Evolutionary conservation across 495 filamentous ascomycete species (phyloP).

Genomic region (Penicillium macrosclerotiorum): DNA sequence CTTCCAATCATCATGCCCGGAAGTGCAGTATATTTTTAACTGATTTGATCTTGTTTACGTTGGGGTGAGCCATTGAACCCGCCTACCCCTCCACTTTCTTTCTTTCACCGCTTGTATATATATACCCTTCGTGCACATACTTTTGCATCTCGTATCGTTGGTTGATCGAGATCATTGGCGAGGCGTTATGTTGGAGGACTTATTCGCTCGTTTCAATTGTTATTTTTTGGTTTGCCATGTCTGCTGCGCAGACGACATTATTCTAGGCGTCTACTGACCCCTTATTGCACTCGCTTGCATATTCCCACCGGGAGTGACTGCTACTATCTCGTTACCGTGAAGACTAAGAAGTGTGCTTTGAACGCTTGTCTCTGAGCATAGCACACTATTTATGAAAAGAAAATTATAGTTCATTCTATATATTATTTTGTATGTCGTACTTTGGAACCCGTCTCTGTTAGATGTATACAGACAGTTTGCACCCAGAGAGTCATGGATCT

Average conservation of each 20-base stretch:
- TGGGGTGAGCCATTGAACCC: constrained; percentile 2
- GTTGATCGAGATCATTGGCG: constrained; percentile 13
- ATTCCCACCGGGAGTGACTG: too few relatives aligned
- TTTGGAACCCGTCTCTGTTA: too few relatives aligned
- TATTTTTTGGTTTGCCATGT: neutral
- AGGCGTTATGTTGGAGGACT: constrained; percentile 21
- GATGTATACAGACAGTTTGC: too few relatives aligned
- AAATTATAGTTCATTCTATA: too few relatives aligned
- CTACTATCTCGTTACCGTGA: too few relatives aligned
- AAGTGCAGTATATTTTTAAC: constrained; percentile 27
- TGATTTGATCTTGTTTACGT: neutral
- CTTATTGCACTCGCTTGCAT: constrained; percentile 2
- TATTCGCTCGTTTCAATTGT: constrained; percentile 1
- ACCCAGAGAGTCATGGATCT: too few relatives aligned
- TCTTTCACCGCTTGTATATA: constrained; percentile 7
- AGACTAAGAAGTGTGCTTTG: too few relatives aligned
- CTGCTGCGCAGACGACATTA: constrained; percentile 13
- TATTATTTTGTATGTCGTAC: too few relatives aligned
- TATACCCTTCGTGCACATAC: constrained; percentile 13
- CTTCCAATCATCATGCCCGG: constrained; percentile 27
- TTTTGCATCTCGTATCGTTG: neutral
- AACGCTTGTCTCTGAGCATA: too few relatives aligned
- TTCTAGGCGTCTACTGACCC: constrained; percentile 1
- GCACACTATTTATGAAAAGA: too few relatives aligned
- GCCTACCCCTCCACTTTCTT: too few relatives aligned